These are phyloP conservation scores for Leccinum fibrillosum DNA, from an alignment of 768 basidiomycete species.

Conservation along the genomic window DNA sequence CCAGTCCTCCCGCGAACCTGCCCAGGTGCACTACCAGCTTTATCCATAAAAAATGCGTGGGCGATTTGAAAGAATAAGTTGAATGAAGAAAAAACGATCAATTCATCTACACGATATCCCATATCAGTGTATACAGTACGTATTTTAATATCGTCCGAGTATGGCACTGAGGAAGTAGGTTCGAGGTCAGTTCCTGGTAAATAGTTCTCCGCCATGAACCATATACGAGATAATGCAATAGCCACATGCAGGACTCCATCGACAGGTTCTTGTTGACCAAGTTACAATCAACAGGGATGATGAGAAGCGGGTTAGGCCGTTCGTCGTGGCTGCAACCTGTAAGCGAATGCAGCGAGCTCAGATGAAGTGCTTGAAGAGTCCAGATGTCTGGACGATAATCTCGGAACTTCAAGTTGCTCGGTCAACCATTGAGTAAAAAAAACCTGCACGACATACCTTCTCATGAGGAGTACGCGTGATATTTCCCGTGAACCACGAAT, in stretches of 20 bases:
- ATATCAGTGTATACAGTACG: not conserved
- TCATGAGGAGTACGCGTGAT: not conserved
- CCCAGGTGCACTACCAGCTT: not conserved
- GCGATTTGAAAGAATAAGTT: not conserved
- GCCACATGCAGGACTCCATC: not conserved
- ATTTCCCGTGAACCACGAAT: not conserved
- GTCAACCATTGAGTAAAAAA: not conserved
- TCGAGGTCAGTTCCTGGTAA: not conserved
- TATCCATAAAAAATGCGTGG: not conserved
- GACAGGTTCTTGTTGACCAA: not conserved
- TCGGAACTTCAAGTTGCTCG: not conserved
- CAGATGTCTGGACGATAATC: not conserved
- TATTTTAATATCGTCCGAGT: not conserved
- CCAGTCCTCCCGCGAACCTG: conserved; percentile 19
- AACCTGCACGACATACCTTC: not conserved
- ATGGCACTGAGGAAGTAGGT: not conserved
- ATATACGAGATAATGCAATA: not conserved
- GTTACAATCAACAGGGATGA: not conserved
- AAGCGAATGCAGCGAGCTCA: not conserved
- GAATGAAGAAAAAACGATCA: not conserved
- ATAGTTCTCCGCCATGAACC: not conserved
- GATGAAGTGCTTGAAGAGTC: not conserved
- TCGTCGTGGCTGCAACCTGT: not conserved
- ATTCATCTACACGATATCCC: not conserved
- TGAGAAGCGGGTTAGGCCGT: not conserved